Percentiles rank a stretch among this genome's conserved stretches.
Evolutionary conservation across 352 stramenopile species (phyloP).

Genomic region (Globisporangium alternatum): DNA sequence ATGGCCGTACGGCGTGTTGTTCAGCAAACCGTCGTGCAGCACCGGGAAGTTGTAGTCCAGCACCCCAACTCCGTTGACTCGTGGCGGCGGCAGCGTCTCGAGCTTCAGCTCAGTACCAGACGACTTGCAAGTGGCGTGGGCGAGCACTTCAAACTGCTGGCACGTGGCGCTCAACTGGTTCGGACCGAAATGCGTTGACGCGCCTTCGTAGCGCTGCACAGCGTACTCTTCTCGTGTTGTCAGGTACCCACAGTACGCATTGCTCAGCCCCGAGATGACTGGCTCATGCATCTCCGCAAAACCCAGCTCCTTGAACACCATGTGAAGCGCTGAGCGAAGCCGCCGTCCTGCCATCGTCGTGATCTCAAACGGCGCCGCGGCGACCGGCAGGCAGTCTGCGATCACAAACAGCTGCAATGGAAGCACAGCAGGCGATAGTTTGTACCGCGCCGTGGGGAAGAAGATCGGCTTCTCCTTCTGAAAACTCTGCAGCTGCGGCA

Average conservation of each 20-base stretch:
- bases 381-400: conserved; percentile 52
- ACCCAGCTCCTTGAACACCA: conserved; percentile 23
- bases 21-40: conserved; percentile 57
- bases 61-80: conserved; percentile 58
- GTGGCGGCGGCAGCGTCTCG: conserved; percentile 34
- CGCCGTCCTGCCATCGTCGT: conserved; percentile 83
- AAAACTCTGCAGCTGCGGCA: conserved; percentile 63
- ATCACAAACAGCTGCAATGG: conserved; percentile 74
- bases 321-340: conserved; percentile 41
- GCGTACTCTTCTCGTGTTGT: conserved; percentile 85
- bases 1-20: conserved; percentile 44
- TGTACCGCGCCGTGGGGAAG: conserved; percentile 73
- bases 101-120: conserved; percentile 17
- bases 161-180: conserved; percentile 80
- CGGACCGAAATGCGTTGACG: conserved; percentile 85
- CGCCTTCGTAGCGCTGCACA: conserved; percentile 87
- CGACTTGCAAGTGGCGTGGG: conserved; percentile 22
- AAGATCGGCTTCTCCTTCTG: conserved; percentile 82
- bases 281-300: conserved; percentile 26
- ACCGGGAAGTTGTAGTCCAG: conserved; percentile 78
- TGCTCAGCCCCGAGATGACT: conserved; percentile 72
- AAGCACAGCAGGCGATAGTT: conserved; percentile 65
- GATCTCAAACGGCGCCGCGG: conserved; percentile 76
- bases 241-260: conserved; percentile 85
- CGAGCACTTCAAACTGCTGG: conserved; percentile 77